Evolutionary conservation across 1,284 basidiomycete genomes (phyloP), one percentile per base, ranked within the genome.

Genomic region (Puccinia horiana): DNA sequence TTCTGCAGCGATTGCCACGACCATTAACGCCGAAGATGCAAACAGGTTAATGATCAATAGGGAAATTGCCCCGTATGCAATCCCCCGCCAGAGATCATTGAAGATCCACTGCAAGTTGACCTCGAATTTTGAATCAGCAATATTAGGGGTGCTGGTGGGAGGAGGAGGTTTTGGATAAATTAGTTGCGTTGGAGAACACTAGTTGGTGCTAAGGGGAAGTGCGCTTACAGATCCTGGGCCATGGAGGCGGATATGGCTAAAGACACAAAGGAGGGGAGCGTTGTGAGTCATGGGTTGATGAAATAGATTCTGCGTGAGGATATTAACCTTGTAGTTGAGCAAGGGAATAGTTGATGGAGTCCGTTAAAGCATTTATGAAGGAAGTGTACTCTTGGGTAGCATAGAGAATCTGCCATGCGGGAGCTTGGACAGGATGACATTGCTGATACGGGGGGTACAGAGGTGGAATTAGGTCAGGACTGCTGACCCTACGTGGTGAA

Each of bases 391-490:
- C 79, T 61, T 81, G 79, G 29, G 44, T 58, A n/a, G 79, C 67
- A 26, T 73, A 73, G 6, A 81, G 67, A 9, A 81, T 32, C 40
- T 81, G 79, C 79, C 79, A 81, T 47, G 70, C 70, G 26, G 79
- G 79, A 23, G 69, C 70, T 81, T 74, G 58, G 56, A 81, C 47
- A 16, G 79, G 79, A 74, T 65, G 70, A 40, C 54, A 74, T n/a
- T 74, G 47, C 61, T 82, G 44, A 35, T 35, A 23, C 2, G 29
- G 52, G 42, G 26, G 0, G n/a, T 11, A 18, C n/a, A 20, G 6
- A 20, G 37, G 32, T 26, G 49, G 8, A 74, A n/a, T 26, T 16
- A 37, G 47, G 1, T 32, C 18, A 40, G 3, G 32, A 16, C 26
- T 61, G 4, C 2, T 61, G 32, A 32, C 16, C 29, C 58, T 58